Evolutionary conservation across 805 yeast genomes (phyloP), one percentile per base, ranked within the genome.

Genomic region (Candida tibetensis): DNA sequence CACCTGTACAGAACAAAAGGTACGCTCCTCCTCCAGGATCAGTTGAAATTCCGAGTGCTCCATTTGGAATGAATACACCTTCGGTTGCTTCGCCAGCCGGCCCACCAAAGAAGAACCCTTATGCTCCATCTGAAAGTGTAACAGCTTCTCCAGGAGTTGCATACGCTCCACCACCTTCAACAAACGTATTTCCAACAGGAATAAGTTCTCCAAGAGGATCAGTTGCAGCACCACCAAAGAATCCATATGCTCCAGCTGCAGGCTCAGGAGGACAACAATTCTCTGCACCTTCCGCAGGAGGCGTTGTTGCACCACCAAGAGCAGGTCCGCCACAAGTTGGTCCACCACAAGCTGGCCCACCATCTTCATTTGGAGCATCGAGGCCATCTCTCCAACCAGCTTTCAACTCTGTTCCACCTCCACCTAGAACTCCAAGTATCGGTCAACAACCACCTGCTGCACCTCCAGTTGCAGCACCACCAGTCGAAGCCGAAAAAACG

Each of bases 201-300:
- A 13, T 38, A 9, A 29, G 16, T n/a, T 37, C 44, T n/a, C 46
- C 53, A 16, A 39, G 36, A 9, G 35, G 45, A 12, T 41, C 37
- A 4, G 32, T 47, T 14, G 30, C 30, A 8, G 46, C 55, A 2
- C 60, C 66, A 8, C 58, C 64, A 16, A 36, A 50, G 38, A 64
- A 66, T 46, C 69, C 74, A 30, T 70, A 66, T 43, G 74, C 72
- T 7, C 65, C 72, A 4, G 38, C 32, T 5, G 30, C 42, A 4
- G 18, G 31, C 17, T 23, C 36, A 17, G 30, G 13, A 6, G 30
- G 18, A 4, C 30, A 17, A 16, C 13, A 32, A 23, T 23, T 14
- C 16, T 7, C 9, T 21, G 10, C 25, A 7, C 22, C 30, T 18
- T 14, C 16, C 6, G 17, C 17, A 8, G 30, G 30, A 9, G 35